phyloP scores from a whole-genome alignment of 2,329 filamentous ascomycete species.

The Colletotrichum cereale region DNA sequence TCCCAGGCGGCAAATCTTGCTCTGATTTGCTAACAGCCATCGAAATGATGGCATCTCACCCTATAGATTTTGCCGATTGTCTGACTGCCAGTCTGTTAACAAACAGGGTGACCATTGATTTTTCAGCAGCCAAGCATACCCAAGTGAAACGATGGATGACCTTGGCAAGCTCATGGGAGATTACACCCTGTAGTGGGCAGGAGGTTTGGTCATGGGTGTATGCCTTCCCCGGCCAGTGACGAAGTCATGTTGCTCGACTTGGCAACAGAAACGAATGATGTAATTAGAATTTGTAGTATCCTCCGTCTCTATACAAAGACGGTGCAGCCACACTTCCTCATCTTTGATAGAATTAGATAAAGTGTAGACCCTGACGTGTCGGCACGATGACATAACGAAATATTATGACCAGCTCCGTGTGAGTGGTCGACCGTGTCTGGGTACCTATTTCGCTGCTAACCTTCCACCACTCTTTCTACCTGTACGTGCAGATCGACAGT shows the following conservation, averaged over 20 bases:
- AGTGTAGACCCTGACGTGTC: not conserved
- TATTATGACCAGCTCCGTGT: not conserved
- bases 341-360: not conserved
- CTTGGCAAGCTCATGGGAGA: not conserved
- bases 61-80: not conserved
- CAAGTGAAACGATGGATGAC: not conserved
- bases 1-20: not conserved
- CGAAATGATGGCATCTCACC: not conserved
- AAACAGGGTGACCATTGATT: not conserved
- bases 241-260: not conserved
- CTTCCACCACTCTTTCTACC: not conserved
- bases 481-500: constrained; percentile 2
- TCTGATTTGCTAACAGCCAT: not conserved
- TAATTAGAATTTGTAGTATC: not conserved
- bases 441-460: too few species aligned
- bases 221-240: not conserved
- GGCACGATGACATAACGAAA: not conserved
- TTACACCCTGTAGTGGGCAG: not conserved
- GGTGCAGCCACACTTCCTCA: not conserved
- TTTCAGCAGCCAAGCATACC: not conserved
- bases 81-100: not conserved
- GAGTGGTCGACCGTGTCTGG: not conserved
- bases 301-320: not conserved
- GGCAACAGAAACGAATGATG: not conserved
- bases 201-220: not conserved